These are phyloP conservation scores for Triticum monococcum DNA, from an alignment of 176 grass and related monocot species.

Conservation along the genomic window DNA sequence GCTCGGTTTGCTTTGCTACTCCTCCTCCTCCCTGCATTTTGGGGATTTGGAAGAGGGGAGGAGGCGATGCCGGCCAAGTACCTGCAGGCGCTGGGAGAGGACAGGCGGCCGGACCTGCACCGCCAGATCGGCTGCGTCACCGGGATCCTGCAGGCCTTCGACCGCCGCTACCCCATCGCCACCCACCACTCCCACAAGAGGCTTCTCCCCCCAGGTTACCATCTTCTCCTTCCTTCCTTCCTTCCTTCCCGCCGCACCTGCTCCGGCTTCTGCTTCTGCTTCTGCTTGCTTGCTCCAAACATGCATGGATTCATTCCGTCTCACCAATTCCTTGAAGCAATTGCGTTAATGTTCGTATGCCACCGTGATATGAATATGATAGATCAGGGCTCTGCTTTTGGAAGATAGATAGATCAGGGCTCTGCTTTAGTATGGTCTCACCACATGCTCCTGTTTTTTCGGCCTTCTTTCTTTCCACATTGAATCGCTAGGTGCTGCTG, in stretches of 20 bases:
- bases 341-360: neutral
- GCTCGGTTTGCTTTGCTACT: neutral
- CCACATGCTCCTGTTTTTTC: neutral
- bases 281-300: too few species aligned
- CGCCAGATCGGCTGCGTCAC: slow-evolving; percentile 84
- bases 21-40: slow-evolving; percentile 32
- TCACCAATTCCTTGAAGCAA: too few species aligned
- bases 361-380: neutral
- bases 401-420: neutral
- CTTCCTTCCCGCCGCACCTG: neutral
- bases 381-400: neutral
- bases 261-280: too few species aligned
- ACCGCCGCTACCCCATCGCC: slow-evolving; percentile 63
- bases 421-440: neutral
- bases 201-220: slow-evolving; percentile 37
- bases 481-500: slow-evolving; percentile 27
- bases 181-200: slow-evolving; percentile 36
- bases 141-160: slow-evolving; percentile 88
- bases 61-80: slow-evolving; percentile 77
- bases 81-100: slow-evolving; percentile 61
- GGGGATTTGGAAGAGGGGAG: neutral
- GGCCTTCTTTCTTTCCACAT: slow-evolving; percentile 17
- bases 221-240: neutral
- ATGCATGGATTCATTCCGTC: too few species aligned
- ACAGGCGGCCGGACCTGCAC: slow-evolving; percentile 63